Evolutionary conservation across 257 asterid genomes (phyloP).

Genomic region (Scutellaria minor): DNA sequence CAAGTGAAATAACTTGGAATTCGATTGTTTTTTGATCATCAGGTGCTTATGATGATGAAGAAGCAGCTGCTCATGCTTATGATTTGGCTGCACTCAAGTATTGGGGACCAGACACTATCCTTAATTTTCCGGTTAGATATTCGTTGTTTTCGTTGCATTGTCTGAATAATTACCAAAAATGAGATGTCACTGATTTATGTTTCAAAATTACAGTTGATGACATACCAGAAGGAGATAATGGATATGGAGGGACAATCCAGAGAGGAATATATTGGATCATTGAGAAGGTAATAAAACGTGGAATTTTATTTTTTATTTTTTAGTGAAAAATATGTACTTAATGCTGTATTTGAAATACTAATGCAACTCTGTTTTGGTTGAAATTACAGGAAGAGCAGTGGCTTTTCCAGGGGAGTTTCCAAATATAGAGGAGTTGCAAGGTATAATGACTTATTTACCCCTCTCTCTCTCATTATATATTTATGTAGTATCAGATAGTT

Average conservation of each 20-base stretch:
- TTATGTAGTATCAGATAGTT: not conserved
- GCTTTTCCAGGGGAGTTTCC: conserved; percentile 87
- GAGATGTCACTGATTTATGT: not conserved
- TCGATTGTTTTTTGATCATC: not conserved
- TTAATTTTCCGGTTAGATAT: conserved; percentile 69
- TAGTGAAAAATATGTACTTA: not conserved
- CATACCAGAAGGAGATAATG: conserved; percentile 62
- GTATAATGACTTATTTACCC: conserved; percentile 28
- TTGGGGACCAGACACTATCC: conserved; percentile 86
- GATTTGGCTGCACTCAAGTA: conserved; percentile 91
- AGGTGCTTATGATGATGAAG: conserved; percentile 93
- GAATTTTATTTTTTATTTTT: not conserved
- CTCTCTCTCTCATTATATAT: not conserved
- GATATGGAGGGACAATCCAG: conserved; percentile 81
- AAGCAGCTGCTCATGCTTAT: conserved; percentile 85
- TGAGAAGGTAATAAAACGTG: conserved; percentile 53
- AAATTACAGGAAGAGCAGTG: conserved; percentile 77
- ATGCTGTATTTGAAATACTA: not conserved
- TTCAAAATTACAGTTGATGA: conserved; percentile 49
- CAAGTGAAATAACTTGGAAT: not conserved
- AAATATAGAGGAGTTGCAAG: conserved; percentile 92
- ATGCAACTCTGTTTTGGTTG: not conserved
- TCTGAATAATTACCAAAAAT: not conserved
- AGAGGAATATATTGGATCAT: conserved; percentile 87
- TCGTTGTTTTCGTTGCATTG: not conserved